Percentiles rank a stretch among this genome's conserved stretches.
Conservation (phyloP, 306 rosid genomes). For the Hippophae tibetana region DNA sequence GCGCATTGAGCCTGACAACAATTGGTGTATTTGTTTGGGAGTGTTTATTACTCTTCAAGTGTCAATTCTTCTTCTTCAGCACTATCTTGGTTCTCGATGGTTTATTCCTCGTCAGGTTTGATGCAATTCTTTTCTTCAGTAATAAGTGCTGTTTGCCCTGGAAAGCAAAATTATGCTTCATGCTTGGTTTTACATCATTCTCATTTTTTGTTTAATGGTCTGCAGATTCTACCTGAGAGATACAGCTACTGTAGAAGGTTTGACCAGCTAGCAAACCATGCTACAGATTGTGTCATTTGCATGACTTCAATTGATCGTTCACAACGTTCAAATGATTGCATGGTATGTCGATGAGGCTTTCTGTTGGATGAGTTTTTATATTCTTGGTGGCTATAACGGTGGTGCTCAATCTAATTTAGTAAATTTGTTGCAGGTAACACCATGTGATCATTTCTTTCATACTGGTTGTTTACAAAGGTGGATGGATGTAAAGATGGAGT, state of each 20-base stretch:
- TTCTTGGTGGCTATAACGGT: background rate
- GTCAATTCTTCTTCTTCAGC: constrained; percentile 79
- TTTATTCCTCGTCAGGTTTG: constrained; percentile 96
- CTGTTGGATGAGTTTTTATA: too few relatives aligned
- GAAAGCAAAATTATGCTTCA: too few relatives aligned
- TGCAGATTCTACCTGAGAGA: constrained; percentile 91
- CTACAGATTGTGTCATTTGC: constrained; percentile 91
- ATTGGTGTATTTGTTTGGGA: constrained; percentile 68
- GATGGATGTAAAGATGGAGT: constrained; percentile 99
- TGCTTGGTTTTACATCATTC: background rate
- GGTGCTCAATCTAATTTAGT: constrained; percentile 16
- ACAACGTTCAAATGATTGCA: constrained; percentile 73
- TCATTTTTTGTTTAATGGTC: constrained; percentile 17
- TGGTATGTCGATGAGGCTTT: constrained; percentile 39
- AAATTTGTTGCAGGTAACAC: constrained; percentile 59
- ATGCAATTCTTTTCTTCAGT: constrained; percentile 5
- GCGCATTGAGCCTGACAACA: constrained; percentile 69
- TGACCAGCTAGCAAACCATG: constrained; percentile 48
- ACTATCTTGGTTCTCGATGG: constrained; percentile 90
- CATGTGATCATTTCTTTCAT: constrained; percentile 97
- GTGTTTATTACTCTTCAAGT: constrained; percentile 70
- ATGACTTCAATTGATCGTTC: constrained; percentile 69
- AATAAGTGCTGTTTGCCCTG: too few relatives aligned
- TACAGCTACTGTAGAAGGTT: constrained; percentile 74
- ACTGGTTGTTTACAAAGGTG: constrained; percentile 96